Conservation (phyloP, 208 protist species). For the Leishmania tropica region DNA sequence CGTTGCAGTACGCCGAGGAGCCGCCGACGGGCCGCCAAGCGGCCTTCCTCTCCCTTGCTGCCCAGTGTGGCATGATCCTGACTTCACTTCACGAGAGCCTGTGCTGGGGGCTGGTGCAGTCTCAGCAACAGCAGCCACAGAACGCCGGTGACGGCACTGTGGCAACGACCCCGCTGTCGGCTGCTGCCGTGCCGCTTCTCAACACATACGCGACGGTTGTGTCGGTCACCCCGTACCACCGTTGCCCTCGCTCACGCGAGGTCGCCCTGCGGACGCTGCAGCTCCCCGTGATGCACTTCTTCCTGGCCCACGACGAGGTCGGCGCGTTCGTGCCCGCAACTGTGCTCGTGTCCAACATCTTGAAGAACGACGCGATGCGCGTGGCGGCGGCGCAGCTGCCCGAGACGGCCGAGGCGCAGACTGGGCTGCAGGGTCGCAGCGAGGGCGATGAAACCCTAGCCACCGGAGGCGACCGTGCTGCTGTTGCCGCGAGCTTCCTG, state of each 20-base stretch:
- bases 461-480: neutral
- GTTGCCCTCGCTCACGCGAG: conserved; percentile 53
- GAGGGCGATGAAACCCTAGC: neutral
- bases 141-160: neutral
- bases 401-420: neutral
- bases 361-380: conserved; percentile 42
- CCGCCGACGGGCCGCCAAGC: conserved; percentile 49
- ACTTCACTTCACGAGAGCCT: conserved; percentile 60
- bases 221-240: conserved; percentile 71
- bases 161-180: neutral
- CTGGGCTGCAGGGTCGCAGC: neutral
- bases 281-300: conserved; percentile 48
- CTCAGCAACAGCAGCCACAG: neutral
- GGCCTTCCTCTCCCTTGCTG: conserved; percentile 73
- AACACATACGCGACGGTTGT: conserved; percentile 45
- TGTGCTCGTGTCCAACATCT: conserved; percentile 27
- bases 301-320: conserved; percentile 23
- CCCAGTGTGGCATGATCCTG: conserved; percentile 59
- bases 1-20: conserved; percentile 81
- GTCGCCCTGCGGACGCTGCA: conserved; percentile 47
- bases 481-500: conserved; percentile 14
- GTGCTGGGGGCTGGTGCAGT: conserved; percentile 41
- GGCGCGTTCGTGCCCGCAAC: conserved; percentile 33
- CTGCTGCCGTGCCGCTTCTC: conserved; percentile 29
- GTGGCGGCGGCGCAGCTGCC: conserved; percentile 20